These are phyloP conservation scores for Lactifluus echinatus DNA, from an alignment of 768 basidiomycete genomes.

Conservation along the genomic window DNA sequence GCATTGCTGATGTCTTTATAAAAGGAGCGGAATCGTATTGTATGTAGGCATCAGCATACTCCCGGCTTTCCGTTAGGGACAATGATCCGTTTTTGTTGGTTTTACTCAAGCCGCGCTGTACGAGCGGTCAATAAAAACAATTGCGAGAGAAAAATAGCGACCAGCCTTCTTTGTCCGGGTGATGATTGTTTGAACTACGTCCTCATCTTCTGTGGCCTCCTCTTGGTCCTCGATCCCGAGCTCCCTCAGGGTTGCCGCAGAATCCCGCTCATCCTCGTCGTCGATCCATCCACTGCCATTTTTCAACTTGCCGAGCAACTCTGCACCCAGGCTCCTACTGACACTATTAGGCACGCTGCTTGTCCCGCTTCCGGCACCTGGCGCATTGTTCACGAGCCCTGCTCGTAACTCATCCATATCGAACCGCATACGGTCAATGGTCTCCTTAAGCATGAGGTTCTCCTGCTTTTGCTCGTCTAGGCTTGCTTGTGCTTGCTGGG, in stretches of 20 bases:
- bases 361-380: slow-evolving; percentile 32
- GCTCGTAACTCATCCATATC: slow-evolving; percentile 89
- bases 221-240: slow-evolving; percentile 38
- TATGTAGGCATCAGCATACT: slow-evolving; percentile 66
- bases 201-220: slow-evolving; percentile 54
- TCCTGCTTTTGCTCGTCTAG: slow-evolving; percentile 93
- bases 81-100: slow-evolving; percentile 39
- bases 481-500: slow-evolving; percentile 61
- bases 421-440: slow-evolving; percentile 88
- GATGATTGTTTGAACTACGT: slow-evolving; percentile 82
- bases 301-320: slow-evolving; percentile 57
- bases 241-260: slow-evolving; percentile 27
- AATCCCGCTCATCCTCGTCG: slow-evolving; percentile 31
- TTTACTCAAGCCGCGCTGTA: slow-evolving; percentile 42
- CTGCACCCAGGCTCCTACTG: slow-evolving; percentile 70
- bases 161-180: slow-evolving; percentile 69
- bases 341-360: slow-evolving; percentile 49
- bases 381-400: slow-evolving; percentile 31
- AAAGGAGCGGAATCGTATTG: slow-evolving; percentile 60
- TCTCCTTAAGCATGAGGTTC: slow-evolving; percentile 89
- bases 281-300: slow-evolving; percentile 32
- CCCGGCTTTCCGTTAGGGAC: slow-evolving; percentile 52
- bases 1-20: slow-evolving; percentile 37
- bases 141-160: neutral
- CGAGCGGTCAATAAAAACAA: neutral